Evolutionary conservation across 192 early-diverging fungal genomes (phyloP).

Genomic region (Coemansia sp.): DNA sequence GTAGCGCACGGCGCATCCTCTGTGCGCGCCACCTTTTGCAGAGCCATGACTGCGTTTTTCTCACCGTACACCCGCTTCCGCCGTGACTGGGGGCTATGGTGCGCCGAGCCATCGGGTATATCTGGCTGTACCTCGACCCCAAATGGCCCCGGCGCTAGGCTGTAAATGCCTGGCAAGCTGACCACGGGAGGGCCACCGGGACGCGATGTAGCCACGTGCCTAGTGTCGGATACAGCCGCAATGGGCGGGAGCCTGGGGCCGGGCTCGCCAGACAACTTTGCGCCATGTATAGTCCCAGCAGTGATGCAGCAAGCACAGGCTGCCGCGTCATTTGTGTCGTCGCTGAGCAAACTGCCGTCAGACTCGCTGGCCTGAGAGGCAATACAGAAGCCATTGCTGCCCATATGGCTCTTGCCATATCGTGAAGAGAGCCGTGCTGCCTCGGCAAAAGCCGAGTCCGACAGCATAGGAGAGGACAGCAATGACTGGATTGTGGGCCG

Average conservation of each 20-base stretch:
- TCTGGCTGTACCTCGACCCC: too few species aligned
- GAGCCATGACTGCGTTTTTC: slow-evolving; percentile 7
- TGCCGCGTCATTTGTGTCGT: not conserved
- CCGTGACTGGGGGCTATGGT: too few species aligned
- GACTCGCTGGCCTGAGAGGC: slow-evolving; percentile 5
- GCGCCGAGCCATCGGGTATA: too few species aligned
- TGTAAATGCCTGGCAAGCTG: slow-evolving; percentile 6
- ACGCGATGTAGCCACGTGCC: not conserved
- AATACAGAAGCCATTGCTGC: too few species aligned
- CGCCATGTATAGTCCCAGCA: too few species aligned
- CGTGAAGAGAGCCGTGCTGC: too few species aligned
- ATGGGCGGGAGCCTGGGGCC: slow-evolving; percentile 16
- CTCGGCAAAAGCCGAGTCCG: too few species aligned
- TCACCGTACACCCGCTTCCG: slow-evolving; percentile 8
- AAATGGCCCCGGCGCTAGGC: not conserved
- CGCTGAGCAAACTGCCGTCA: not conserved
- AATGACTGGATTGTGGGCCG: slow-evolving; percentile 13
- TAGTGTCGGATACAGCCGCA: not conserved
- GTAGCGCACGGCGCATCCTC: not conserved
- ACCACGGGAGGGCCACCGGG: not conserved
- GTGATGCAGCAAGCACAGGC: too few species aligned
- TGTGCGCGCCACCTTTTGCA: slow-evolving; percentile 28
- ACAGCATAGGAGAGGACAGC: not conserved
- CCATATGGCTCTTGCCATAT: too few species aligned
- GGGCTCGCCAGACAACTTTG: not conserved